These are phyloP conservation scores for Suhomyces wounanorum DNA, from an alignment of 1,139 yeast genomes.

Conservation along the genomic window DNA sequence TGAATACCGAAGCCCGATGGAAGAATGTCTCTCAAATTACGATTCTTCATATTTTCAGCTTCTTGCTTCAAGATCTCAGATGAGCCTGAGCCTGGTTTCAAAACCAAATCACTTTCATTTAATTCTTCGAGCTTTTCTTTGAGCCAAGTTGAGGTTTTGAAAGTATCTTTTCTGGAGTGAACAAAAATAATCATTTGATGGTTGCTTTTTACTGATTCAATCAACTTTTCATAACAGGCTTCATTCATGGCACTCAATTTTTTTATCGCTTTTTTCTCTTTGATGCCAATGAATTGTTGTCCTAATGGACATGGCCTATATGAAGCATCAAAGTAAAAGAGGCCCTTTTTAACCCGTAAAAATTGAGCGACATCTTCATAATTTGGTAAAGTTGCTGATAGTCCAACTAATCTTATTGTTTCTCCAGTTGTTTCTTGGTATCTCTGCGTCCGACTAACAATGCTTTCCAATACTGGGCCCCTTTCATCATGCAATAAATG, in stretches of 20 bases:
- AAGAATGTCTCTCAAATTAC: conserved; percentile 59
- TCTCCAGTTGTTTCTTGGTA: conserved; percentile 44
- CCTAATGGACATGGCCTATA: conserved; percentile 92
- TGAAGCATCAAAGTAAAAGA: conserved; percentile 79
- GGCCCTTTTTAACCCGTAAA: conserved; percentile 62
- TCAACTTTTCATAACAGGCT: conserved; percentile 82
- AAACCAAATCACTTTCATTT: conserved; percentile 49
- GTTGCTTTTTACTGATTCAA: conserved; percentile 57
- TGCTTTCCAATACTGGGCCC: conserved; percentile 91
- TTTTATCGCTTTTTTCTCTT: conserved; percentile 81
- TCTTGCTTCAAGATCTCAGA: conserved; percentile 63
- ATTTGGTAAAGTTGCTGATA: conserved; percentile 94
- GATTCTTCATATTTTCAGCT: conserved; percentile 55
- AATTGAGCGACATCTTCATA: conserved; percentile 85
- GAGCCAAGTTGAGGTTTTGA: conserved; percentile 76
- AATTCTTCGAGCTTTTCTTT: conserved; percentile 61
- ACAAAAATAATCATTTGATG: conserved; percentile 89
- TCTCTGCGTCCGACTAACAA: conserved; percentile 74
- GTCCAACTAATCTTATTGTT: conserved; percentile 71
- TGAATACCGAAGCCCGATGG: conserved; percentile 85
- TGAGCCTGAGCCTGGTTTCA: conserved; percentile 60
- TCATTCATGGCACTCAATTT: conserved; percentile 83
- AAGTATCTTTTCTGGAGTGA: conserved; percentile 91
- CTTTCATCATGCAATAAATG: conserved; percentile 92
- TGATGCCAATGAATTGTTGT: conserved; percentile 85